Evolutionary conservation across 139 green algal species (phyloP), one percentile per base, ranked within the genome.

Genomic region (Nannochloris sp.): DNA sequence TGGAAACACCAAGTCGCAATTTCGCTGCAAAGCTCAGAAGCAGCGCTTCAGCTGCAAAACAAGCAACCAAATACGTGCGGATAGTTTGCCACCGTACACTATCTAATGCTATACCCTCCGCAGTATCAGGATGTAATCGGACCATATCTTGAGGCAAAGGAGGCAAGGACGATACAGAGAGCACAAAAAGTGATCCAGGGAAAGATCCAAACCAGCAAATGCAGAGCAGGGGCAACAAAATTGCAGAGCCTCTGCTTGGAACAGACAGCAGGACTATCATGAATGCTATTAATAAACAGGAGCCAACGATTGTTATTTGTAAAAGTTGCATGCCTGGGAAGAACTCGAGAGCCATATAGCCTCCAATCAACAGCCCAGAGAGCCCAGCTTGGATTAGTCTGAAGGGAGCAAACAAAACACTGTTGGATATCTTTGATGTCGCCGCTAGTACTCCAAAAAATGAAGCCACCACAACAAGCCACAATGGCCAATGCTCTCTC

Each of bases 11-110:
- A 59, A 94, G 79, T 45, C 82, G 84, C 29, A 98, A 80, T 84
- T 97, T 97, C 0, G 95, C 69, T 25, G 81, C 78, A 46, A 98
- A 88, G 1, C 91, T 89, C 48, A 97, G 75, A 36, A 96, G 71
- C 53, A 95, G 68, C 4, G 87, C 81, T 45, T 96, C 70, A 5
- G 84, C 79, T 3, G 85, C 85, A 69, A 84, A 90, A 8, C 93
- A 73, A 20, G 82, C 85, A 49, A 95, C 49, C 48, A 96, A 64
- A 4, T 78, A 71, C 2, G 82, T 76, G 9, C 16, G 20, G 0
- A 58, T 23, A 23, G 45, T 14, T 59, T 46, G 14, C 29, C 48
- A 37, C 23, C 60, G 40, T 37, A 49, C 3, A 40, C 37, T 31
- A 33, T 76, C 55, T 55, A 66, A 28, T 40, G 56, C 28, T 36